Evolutionary conservation across 2,329 filamentous ascomycete species (phyloP).

Genomic region (Colletotrichum plurivorum): DNA sequence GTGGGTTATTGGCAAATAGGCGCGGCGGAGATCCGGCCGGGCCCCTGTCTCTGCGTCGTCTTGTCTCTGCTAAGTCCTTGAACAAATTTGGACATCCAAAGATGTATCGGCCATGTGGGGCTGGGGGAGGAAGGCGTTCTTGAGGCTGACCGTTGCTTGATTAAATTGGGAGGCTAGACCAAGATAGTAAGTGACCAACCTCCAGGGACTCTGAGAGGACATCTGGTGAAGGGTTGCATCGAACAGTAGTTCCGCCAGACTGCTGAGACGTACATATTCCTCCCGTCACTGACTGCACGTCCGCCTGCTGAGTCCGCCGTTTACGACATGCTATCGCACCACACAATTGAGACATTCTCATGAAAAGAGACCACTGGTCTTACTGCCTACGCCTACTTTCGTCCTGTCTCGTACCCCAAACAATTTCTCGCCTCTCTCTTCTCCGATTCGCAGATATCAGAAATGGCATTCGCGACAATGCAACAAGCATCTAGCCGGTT

Average conservation of each 20-base stretch:
- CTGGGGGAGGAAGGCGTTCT: background rate
- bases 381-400: background rate
- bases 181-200: background rate
- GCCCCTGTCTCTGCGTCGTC: background rate
- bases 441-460: background rate
- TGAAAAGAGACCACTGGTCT: background rate
- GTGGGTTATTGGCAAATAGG: background rate
- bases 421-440: background rate
- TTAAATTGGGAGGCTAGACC: background rate
- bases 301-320: background rate
- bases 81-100: background rate
- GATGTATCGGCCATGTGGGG: background rate
- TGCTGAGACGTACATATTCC: background rate
- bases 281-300: background rate
- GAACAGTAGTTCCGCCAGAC: background rate
- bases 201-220: background rate
- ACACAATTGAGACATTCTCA: background rate
- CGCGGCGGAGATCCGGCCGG: background rate
- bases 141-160: background rate
- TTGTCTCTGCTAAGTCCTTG: background rate
- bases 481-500: background rate
- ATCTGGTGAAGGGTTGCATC: background rate
- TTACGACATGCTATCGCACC: background rate
- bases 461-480: conserved; percentile 2
- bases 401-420: background rate